Conservation (phyloP, 345 rosid genomes). For the Orychophragmus violaceus region DNA sequence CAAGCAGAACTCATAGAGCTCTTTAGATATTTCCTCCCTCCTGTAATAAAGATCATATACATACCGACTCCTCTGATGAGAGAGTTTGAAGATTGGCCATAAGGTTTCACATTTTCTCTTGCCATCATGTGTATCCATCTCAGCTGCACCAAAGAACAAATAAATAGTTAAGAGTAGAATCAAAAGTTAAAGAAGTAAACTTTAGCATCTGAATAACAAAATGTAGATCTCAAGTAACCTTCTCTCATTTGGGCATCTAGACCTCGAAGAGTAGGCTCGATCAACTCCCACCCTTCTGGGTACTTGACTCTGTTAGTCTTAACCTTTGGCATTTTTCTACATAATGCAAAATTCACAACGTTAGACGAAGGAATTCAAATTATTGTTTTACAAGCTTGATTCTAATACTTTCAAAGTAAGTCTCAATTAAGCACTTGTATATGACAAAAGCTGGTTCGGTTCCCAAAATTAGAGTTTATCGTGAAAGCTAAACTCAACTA, state of each 20-base stretch:
- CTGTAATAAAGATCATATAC: conserved; percentile 63
- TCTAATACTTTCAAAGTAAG: neutral
- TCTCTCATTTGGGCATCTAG: conserved; percentile 75
- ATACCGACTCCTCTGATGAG: conserved; percentile 74
- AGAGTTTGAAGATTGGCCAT: conserved; percentile 75
- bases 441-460: no score
- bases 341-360: neutral
- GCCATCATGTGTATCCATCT: conserved; percentile 70
- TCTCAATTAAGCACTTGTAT: neutral
- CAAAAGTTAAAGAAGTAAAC: neutral
- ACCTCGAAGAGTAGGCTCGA: conserved; percentile 69
- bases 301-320: conserved; percentile 58
- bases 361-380: neutral
- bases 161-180: neutral
- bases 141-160: conserved; percentile 44
- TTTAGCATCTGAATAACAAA: neutral
- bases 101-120: conserved; percentile 74
- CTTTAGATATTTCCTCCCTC: conserved; percentile 65
- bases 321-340: conserved; percentile 60
- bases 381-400: neutral
- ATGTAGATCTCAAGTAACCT: conserved; percentile 31
- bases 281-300: conserved; percentile 82
- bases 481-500: no score
- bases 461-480: no score
- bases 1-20: conserved; percentile 69